Percentiles rank a stretch among this genome's conserved stretches.
Evolutionary conservation across 108 stramenopile genomes (phyloP).

Genomic region (Fragilariopsis cylindrus): DNA sequence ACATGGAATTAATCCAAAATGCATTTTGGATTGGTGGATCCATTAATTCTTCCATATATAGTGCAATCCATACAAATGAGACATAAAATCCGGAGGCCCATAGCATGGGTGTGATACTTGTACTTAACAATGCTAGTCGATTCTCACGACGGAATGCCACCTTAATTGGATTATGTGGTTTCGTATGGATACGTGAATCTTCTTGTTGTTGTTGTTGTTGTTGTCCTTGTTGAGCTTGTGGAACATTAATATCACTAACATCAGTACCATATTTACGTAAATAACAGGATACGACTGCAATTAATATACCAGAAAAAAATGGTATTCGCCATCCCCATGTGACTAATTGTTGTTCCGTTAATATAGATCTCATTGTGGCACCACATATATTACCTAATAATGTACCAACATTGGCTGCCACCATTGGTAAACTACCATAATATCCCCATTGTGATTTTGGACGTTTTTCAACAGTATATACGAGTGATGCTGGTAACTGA

Average conservation of each 20-base stretch:
- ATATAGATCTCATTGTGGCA: conserved; percentile 45
- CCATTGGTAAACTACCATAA: conserved; percentile 64
- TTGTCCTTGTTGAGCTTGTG: neutral
- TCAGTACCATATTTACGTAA: conserved; percentile 50
- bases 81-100: conserved; percentile 62
- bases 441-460: conserved; percentile 61
- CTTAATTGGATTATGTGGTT: conserved; percentile 43
- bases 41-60: conserved; percentile 53
- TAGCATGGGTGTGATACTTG: conserved; percentile 60
- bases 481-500: conserved; percentile 56
- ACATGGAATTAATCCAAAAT: conserved; percentile 63
- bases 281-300: conserved; percentile 54
- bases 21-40: conserved; percentile 56
- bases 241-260: conserved; percentile 29
- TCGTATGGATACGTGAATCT: conserved; percentile 6
- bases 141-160: conserved; percentile 56
- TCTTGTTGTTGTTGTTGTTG: conserved; percentile 1
- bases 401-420: conserved; percentile 60
- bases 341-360: conserved; percentile 57
- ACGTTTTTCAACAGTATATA: conserved; percentile 59
- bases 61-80: conserved; percentile 51
- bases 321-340: conserved; percentile 73
- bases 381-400: conserved; percentile 61
- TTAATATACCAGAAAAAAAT: conserved; percentile 69
- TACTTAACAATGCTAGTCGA: conserved; percentile 47